A percentile compares a stretch with the other conserved stretches of the same genome.
Evolutionary conservation across 2,329 filamentous ascomycete genomes (phyloP).

Genomic region (Pseudodiploospora longispora): DNA sequence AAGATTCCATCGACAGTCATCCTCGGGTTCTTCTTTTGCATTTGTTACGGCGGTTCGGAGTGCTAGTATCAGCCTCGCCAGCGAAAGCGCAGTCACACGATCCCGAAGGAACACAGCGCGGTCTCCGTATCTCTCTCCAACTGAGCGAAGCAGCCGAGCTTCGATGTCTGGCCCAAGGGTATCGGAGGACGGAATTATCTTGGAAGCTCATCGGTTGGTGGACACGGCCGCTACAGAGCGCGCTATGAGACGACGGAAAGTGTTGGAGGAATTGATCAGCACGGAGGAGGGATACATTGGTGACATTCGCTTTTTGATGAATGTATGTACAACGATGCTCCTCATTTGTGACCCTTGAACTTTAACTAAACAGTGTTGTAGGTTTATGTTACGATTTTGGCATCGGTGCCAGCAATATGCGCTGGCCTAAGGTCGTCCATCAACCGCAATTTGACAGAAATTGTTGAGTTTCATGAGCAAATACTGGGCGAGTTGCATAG

Average conservation of each 20-base stretch:
- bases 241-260: constrained; percentile 65
- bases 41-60: constrained; percentile 78
- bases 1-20: constrained; percentile 41
- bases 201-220: constrained; percentile 43
- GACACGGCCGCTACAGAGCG: constrained; percentile 67
- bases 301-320: constrained; percentile 77
- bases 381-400: constrained; percentile 69
- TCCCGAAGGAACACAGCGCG: constrained; percentile 45
- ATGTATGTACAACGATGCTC: constrained; percentile 45
- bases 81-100: constrained; percentile 58
- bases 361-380: constrained; percentile 21
- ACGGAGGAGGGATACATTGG: constrained; percentile 87
- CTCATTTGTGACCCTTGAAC: not conserved
- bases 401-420: constrained; percentile 60
- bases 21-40: constrained; percentile 66
- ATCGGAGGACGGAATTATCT: constrained; percentile 57
- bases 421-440: constrained; percentile 61
- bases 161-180: constrained; percentile 52
- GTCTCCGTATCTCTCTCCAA: constrained; percentile 47
- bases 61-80: constrained; percentile 68
- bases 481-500: constrained; percentile 68
- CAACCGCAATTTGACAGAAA: constrained; percentile 69
- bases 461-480: constrained; percentile 75
- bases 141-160: constrained; percentile 54
- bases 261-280: constrained; percentile 75